Evolutionary conservation across 208 protist species (phyloP).

Genomic region (Acanthamoeba healyi): DNA sequence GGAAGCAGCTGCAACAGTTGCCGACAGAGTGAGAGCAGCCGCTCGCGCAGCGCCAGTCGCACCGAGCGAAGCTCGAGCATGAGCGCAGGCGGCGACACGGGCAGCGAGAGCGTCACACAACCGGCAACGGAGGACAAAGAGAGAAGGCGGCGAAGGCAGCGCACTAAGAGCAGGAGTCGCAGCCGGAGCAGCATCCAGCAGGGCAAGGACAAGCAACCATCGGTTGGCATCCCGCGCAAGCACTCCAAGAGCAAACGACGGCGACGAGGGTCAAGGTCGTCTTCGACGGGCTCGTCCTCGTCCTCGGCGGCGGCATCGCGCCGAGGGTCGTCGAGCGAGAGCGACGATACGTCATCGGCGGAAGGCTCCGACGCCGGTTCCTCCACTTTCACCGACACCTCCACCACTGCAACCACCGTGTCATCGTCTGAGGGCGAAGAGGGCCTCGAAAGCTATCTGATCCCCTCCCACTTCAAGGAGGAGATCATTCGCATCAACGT

Average conservation of each 20-base stretch:
- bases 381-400: not conserved
- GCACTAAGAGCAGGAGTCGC: not conserved
- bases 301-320: not conserved
- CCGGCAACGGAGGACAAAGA: not conserved
- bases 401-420: not conserved
- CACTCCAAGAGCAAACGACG: not conserved
- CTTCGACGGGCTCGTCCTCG: not conserved
- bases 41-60: not conserved
- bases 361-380: not conserved
- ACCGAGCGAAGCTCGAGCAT: not conserved
- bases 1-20: not conserved
- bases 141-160: not conserved
- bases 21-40: not conserved
- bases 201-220: too few species aligned
- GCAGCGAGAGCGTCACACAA: not conserved
- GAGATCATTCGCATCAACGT: conserved; percentile 66
- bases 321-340: not conserved
- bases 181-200: too few species aligned
- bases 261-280: too few species aligned
- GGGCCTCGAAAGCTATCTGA: not conserved
- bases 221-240: too few species aligned
- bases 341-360: not conserved
- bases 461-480: conserved; percentile 50
- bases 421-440: not conserved
- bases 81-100: not conserved